Evolutionary conservation across 768 basidiomycete species (phyloP).

Genomic region (Russula dissimulans): DNA sequence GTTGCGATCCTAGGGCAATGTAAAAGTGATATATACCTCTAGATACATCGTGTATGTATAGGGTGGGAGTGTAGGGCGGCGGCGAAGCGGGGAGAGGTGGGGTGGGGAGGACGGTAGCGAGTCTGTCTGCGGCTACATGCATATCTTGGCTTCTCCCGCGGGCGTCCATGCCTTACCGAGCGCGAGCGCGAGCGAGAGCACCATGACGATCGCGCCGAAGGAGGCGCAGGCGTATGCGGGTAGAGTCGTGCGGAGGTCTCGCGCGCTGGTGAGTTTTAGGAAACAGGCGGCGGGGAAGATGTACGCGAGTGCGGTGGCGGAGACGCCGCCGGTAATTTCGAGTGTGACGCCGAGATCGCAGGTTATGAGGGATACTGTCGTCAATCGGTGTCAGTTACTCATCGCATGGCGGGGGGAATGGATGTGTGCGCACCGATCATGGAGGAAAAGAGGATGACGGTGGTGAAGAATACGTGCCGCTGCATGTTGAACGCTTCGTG

Average conservation of each 20-base stretch:
- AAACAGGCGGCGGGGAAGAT: constrained; percentile 88
- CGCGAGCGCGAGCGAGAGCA: constrained; percentile 67
- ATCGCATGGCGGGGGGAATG: not conserved
- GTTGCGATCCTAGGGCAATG: constrained; percentile 1
- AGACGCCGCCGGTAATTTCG: constrained; percentile 96
- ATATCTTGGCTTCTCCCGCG: constrained; percentile 64
- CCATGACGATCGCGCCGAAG: constrained; percentile 73
- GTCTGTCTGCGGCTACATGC: constrained; percentile 34
- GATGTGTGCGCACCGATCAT: constrained; percentile 56
- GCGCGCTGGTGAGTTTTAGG: constrained; percentile 58
- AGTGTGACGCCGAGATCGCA: constrained; percentile 98
- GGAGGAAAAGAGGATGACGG: constrained; percentile 67
- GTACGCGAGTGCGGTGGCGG: constrained; percentile 85
- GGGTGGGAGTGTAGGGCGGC: not conserved
- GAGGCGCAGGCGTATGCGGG: constrained; percentile 62
- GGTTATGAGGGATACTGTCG: constrained; percentile 76
- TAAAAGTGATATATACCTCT: constrained; percentile 6
- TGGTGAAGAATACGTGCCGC: constrained; percentile 88
- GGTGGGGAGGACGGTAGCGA: not conserved
- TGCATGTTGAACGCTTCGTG: constrained; percentile 73
- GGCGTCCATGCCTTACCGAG: constrained; percentile 70
- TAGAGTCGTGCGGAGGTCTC: constrained; percentile 57
- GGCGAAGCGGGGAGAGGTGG: not conserved
- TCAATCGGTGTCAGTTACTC: not conserved
- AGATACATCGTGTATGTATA: constrained; percentile 9